phyloP scores from a whole-genome alignment of 2,329 filamentous ascomycete species.

The Alternaria alternata region DNA sequence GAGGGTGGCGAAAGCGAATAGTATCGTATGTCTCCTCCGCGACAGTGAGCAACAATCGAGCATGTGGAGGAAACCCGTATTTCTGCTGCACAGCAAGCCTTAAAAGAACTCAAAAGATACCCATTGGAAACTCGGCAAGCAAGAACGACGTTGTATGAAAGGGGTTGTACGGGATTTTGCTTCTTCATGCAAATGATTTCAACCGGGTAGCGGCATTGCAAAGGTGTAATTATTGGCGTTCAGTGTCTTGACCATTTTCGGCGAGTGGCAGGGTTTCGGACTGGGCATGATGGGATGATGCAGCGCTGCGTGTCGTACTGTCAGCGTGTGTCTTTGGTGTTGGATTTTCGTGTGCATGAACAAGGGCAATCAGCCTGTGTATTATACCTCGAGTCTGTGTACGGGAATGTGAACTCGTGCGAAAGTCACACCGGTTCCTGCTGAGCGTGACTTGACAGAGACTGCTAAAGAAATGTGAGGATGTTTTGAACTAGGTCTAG shows the following conservation, averaged over 20 bases:
- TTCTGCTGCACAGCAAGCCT: conserved; percentile 34
- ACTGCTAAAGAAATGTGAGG: background rate
- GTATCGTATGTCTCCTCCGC: conserved; percentile 7
- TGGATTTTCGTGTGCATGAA: conserved; percentile 26
- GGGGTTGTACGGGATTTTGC: conserved; percentile 32
- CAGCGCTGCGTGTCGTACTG: conserved; percentile 15
- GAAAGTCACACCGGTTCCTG: conserved; percentile 1
- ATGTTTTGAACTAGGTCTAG: background rate
- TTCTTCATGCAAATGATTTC: conserved; percentile 29
- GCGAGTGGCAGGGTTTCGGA: conserved; percentile 15
- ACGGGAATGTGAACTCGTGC: conserved; percentile 19
- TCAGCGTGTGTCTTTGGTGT: conserved; percentile 23
- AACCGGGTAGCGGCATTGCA: conserved; percentile 36
- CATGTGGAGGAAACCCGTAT: conserved; percentile 26
- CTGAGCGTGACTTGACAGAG: background rate
- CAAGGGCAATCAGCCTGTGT: conserved; percentile 25
- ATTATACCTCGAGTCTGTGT: conserved; percentile 29
- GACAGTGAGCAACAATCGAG: conserved; percentile 10
- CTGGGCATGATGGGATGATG: conserved; percentile 26
- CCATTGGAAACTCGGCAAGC: conserved; percentile 41
- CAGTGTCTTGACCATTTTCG: conserved; percentile 17
- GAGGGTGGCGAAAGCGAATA: conserved; percentile 44
- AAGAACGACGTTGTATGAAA: conserved; percentile 44
- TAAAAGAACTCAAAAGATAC: conserved; percentile 46
- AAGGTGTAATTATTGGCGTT: conserved; percentile 40